Conservation (phyloP, 2,329 filamentous ascomycete species). For the Tolypocladium capitatum region DNA sequence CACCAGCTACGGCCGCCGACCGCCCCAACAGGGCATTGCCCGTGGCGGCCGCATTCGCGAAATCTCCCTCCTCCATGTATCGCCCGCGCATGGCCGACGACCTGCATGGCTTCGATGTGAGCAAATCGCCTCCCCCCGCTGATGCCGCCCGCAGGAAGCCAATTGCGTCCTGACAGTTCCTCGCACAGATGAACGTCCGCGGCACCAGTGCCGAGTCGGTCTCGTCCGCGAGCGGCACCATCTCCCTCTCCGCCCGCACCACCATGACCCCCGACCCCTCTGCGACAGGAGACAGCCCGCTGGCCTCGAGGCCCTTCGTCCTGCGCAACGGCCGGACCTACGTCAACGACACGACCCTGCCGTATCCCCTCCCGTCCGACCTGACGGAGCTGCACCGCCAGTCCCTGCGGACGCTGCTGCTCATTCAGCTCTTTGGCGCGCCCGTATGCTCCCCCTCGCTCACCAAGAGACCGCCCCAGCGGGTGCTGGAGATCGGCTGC, state of each 20-base stretch:
- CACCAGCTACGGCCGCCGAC: background rate
- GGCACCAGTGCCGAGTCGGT: slow-evolving; percentile 30
- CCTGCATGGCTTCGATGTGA: slow-evolving; percentile 5
- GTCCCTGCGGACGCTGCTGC: slow-evolving; percentile 67
- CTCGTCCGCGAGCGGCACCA: slow-evolving; percentile 31
- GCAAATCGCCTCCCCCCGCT: background rate
- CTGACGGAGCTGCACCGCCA: slow-evolving; percentile 79
- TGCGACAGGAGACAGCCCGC: slow-evolving; percentile 27
- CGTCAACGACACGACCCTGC: slow-evolving; percentile 55
- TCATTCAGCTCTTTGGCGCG: slow-evolving; percentile 68
- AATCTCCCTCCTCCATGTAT: slow-evolving; percentile 1
- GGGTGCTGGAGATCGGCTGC: slow-evolving; percentile 77
- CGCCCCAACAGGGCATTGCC: background rate
- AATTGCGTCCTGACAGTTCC: slow-evolving; percentile 5
- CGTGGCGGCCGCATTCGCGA: background rate
- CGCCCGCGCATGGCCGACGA: slow-evolving; percentile 2
- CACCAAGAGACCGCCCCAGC: slow-evolving; percentile 53
- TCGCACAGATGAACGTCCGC: slow-evolving; percentile 20
- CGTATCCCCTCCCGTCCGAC: slow-evolving; percentile 83
- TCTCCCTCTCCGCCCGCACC: slow-evolving; percentile 28
- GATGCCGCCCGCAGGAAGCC: background rate
- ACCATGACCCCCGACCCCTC: slow-evolving; percentile 36
- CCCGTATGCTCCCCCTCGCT: slow-evolving; percentile 63
- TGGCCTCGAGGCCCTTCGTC: slow-evolving; percentile 42
- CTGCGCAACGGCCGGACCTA: slow-evolving; percentile 72